Evolutionary conservation across 2,329 filamentous ascomycete species (phyloP), one percentile per base, ranked within the genome.

Genomic region (Trichophyton benhamiae): DNA sequence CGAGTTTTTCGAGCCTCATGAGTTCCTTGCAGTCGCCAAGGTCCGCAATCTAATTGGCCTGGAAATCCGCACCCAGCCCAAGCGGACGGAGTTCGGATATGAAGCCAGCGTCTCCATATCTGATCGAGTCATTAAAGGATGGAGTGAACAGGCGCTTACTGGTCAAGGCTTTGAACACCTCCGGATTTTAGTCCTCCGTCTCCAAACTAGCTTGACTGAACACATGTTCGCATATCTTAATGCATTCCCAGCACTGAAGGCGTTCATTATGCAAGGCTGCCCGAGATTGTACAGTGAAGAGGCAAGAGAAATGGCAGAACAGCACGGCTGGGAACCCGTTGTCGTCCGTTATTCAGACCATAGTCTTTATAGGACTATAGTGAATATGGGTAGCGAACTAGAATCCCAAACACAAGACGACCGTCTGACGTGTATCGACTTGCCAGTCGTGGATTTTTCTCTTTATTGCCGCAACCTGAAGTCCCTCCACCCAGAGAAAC

Each of bases 21-120:
- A 76, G 30, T 67, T 78, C 1, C 71, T 77, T 11, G 67, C 70
- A 4, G 67, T 78, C 13, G 67, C 72, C 25, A 69, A 67, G 4
- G 67, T 78, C 33, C 70, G 65, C 41, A 78, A 78, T 62, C 63
- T 78, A 25, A 70, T 72, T 15, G 73, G 73, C 0, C 63, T 78
- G 57, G 74, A 78, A 55, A 64, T 76, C 30, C 63, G 65, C 25
- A 67, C 63, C 49, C 66, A 70, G 9, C 62, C 63, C 5, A 64
- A 66, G 20, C 17, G 11, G 15, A 20, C 25, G 2, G 5, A 49
- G 41, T 9, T 33, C 11, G 22, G 15, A 42, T 66, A 67, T 9
- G 62, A 57, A 55, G 48, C 64, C 4, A 33, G 62, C 33, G 66
- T 67, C 1, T 62, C 65, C 7, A 63, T 78, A 38, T 72, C 70